Base-by-base conservation (phyloP, 1,284 basidiomycete species). In the Ceraceosorus guamensis region DNA sequence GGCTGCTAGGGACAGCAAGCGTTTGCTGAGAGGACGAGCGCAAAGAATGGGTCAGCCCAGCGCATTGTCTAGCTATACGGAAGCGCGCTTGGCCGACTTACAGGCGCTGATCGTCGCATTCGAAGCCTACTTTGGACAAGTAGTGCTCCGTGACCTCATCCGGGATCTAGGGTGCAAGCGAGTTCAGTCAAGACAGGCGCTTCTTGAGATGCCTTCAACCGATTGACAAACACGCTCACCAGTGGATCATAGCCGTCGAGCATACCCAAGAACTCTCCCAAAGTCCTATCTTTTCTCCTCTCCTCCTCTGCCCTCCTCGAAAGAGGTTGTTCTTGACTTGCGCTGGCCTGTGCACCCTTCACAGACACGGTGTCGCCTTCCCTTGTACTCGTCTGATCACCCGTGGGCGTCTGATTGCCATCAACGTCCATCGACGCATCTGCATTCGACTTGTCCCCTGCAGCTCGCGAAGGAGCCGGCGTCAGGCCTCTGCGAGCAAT, bases 121-220 rank as follows among this genome's bases (percentile, higher is more conserved):
- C 92, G 77, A 99, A 97, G 0, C 95, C 95, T 18, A 92, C 89
- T 59, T 87, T 83, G 77, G 98, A 91, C 8, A 99, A 83, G 78
- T 96, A 98, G 78, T 93, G 96, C 72, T 96, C 91, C 4, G 93
- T 95, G 13, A 99, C 91, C 77, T 98, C 91, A 75, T 93, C 95
- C 1, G 95, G 95, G 66, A 99, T 91, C 90, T 95, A 43, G 33
- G 18, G 31, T 24, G 24, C 24, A 24, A 24, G 24, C 24, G 24
- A 24, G 3, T 24, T 24, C 34, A 46, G 33, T 34, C 11, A 31
- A 16, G 16, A 18, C 37, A 32, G 53, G 39, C 24, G 47, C 14
- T 18, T 35, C 31, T 52, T 33, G 32, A 33, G 34, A 5, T 49
- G 32, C 16, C 37, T 50, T 50, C n/a, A 37, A 34, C 31, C 13